These are phyloP conservation scores for Ophiostoma novo-ulmi DNA, from an alignment of 2,329 filamentous ascomycete genomes.

Conservation along the genomic window DNA sequence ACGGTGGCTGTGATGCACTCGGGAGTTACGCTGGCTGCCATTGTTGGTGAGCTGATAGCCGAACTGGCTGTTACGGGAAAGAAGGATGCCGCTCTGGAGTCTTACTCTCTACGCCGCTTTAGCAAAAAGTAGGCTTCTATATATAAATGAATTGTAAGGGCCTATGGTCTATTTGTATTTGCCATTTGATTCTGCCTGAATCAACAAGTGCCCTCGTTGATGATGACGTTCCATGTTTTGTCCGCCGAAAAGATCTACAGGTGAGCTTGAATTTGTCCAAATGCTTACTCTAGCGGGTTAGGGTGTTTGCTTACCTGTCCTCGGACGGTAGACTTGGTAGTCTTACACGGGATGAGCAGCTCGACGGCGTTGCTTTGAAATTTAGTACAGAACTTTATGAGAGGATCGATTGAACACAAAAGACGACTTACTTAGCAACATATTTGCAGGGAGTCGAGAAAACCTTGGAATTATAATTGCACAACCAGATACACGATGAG, in stretches of 20 bases:
- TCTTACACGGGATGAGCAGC: background rate
- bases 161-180: background rate
- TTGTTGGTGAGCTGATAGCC: slow-evolving; percentile 29
- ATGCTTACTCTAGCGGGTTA: background rate
- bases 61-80: slow-evolving; percentile 17
- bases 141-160: background rate
- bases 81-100: slow-evolving; percentile 15
- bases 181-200: background rate
- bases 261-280: background rate
- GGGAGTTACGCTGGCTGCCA: slow-evolving; percentile 31
- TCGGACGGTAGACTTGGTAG: background rate
- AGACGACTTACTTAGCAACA: background rate
- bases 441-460: background rate
- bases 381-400: background rate
- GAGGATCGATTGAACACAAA: background rate
- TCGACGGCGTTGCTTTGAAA: background rate
- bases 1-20: slow-evolving; percentile 35
- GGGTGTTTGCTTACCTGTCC: background rate
- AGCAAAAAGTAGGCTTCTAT: background rate
- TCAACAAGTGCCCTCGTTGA: slow-evolving; percentile 10
- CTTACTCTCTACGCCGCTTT: slow-evolving; percentile 20
- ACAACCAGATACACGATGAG: slow-evolving; percentile 14
- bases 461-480: background rate
- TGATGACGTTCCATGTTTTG: slow-evolving; percentile 18
- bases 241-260: background rate